Conservation (phyloP, 1,284 basidiomycete genomes). For the Heterobasidion irregulare region DNA sequence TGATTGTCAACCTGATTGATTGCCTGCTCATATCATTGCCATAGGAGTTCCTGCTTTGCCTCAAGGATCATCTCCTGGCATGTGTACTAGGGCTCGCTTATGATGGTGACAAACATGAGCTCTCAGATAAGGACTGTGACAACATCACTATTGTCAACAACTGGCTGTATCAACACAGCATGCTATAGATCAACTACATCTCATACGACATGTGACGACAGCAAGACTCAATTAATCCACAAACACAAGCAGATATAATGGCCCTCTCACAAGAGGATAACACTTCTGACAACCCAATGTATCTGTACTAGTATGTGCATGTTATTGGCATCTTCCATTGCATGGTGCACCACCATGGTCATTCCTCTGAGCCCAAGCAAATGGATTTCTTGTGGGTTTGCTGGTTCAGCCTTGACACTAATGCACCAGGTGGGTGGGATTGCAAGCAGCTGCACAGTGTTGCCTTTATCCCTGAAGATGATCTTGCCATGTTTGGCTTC, state of each 20-base stretch:
- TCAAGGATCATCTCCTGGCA: too few relatives aligned
- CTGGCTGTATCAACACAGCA: too few relatives aligned
- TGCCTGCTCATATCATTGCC: too few relatives aligned
- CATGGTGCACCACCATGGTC: not conserved
- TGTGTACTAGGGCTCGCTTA: too few relatives aligned
- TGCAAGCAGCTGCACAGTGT: not conserved
- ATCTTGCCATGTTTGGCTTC: not conserved
- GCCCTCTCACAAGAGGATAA: not conserved
- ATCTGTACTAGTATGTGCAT: not conserved
- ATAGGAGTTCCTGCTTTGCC: too few relatives aligned
- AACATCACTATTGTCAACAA: too few relatives aligned
- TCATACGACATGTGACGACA: too few relatives aligned
- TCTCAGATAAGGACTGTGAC: too few relatives aligned
- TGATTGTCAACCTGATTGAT: too few relatives aligned
- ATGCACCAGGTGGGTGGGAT: not conserved
- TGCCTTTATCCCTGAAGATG: not conserved
- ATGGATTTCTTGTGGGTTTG: conserved; percentile 3
- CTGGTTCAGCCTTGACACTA: not conserved
- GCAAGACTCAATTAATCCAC: conserved; percentile 2
- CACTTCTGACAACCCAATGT: not conserved
- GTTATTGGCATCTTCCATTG: not conserved
- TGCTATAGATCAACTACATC: too few relatives aligned
- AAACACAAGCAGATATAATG: conserved; percentile 1
- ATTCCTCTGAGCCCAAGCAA: not conserved
- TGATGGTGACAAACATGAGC: too few relatives aligned